Conservation (phyloP, 2,329 filamentous ascomycete genomes). For the Cladosporium phlei region DNA sequence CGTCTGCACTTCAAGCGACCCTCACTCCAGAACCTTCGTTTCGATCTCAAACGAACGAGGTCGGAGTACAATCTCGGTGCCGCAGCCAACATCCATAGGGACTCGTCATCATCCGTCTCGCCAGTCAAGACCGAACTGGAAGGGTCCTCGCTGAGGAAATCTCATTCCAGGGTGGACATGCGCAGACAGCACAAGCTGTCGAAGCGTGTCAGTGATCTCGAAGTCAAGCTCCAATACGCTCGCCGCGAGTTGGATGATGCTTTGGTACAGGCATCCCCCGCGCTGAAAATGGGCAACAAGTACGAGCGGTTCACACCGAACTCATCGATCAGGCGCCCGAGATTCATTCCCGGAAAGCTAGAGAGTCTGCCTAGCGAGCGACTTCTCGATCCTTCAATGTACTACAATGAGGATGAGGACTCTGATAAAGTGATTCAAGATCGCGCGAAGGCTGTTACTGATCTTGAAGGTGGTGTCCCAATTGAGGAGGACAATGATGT, state of each 20-base stretch:
- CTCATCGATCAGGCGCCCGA: slow-evolving; percentile 26
- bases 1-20: slow-evolving; percentile 29
- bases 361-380: slow-evolving; percentile 38
- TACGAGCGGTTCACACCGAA: slow-evolving; percentile 34
- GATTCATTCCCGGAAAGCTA: slow-evolving; percentile 33
- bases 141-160: slow-evolving; percentile 36
- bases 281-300: slow-evolving; percentile 33
- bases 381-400: slow-evolving; percentile 28
- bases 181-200: slow-evolving; percentile 53
- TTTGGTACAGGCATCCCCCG: slow-evolving; percentile 39
- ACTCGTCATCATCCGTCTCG: slow-evolving; percentile 30
- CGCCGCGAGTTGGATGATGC: slow-evolving; percentile 51
- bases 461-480: slow-evolving; percentile 11
- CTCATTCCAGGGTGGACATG: slow-evolving; percentile 53
- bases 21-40: slow-evolving; percentile 30
- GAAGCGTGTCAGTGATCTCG: slow-evolving; percentile 58
- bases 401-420: slow-evolving; percentile 18
- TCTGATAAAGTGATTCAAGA: slow-evolving; percentile 13
- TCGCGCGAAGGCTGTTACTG: slow-evolving; percentile 12
- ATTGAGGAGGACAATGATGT: slow-evolving; percentile 17
- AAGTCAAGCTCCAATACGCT: slow-evolving; percentile 53
- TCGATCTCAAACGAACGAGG: slow-evolving; percentile 29
- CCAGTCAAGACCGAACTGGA: slow-evolving; percentile 26
- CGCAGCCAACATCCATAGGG: slow-evolving; percentile 27
- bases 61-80: slow-evolving; percentile 29